Evolutionary conservation across 2,329 filamentous ascomycete genomes (phyloP).

Genomic region (Spiromastix sp.): DNA sequence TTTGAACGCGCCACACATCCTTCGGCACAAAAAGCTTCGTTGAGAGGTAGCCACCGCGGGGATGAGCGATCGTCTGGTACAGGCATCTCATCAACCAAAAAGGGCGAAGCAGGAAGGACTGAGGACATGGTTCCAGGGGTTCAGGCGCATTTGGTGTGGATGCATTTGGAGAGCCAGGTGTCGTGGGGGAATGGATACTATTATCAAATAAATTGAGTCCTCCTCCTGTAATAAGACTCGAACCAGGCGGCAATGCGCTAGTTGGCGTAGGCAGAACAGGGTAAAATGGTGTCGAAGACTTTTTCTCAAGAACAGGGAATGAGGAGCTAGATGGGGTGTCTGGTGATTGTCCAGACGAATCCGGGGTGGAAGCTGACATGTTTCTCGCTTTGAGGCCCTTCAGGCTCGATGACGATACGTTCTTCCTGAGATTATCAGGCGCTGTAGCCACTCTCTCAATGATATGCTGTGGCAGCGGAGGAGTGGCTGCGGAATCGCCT

Average conservation of each 20-base stretch:
- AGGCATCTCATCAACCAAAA: conserved; percentile 97
- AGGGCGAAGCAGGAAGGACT: conserved; percentile 77
- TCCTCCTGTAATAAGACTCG: conserved; percentile 48
- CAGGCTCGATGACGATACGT: conserved; percentile 60
- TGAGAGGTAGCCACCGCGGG: conserved; percentile 83
- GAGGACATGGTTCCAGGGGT: conserved; percentile 82
- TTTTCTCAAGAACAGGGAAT: conserved; percentile 44
- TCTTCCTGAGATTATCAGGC: conserved; percentile 48
- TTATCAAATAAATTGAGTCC: conserved; percentile 77
- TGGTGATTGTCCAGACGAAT: conserved; percentile 57
- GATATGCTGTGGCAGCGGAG: conserved; percentile 23
- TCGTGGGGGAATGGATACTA: conserved; percentile 59
- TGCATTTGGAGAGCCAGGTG: conserved; percentile 56
- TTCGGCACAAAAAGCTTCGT: conserved; percentile 84
- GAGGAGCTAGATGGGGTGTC: conserved; percentile 63
- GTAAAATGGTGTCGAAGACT: conserved; percentile 40
- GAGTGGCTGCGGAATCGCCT: conserved; percentile 21
- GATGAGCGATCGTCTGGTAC: conserved; percentile 84
- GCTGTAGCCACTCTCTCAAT: conserved; percentile 31
- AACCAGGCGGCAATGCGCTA: conserved; percentile 48
- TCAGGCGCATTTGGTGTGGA: conserved; percentile 57
- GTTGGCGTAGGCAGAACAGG: conserved; percentile 60
- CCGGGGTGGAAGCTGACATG: conserved; percentile 53
- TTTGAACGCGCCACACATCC: conserved; percentile 88
- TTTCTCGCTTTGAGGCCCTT: conserved; percentile 65